These are phyloP conservation scores for Taphrina confusa DNA, from an alignment of 1,139 yeast species.

Conservation along the genomic window DNA sequence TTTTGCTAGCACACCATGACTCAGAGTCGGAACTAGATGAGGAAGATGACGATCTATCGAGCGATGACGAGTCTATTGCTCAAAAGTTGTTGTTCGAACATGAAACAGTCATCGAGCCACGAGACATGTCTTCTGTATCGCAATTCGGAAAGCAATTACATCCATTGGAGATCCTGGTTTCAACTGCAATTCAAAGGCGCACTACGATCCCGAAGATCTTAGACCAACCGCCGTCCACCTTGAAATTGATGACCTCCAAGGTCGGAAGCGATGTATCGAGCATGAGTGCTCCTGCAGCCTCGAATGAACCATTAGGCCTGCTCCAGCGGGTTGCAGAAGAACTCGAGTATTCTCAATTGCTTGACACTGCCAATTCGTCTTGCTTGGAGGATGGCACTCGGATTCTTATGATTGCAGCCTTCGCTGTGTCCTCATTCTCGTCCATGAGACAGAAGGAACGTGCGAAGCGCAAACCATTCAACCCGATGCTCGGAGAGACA, in stretches of 20 bases:
- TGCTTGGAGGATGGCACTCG: conserved; percentile 56
- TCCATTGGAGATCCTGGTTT: conserved; percentile 17
- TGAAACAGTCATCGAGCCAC: neutral
- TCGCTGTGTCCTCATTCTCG: conserved; percentile 75
- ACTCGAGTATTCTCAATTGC: conserved; percentile 69
- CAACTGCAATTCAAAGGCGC: conserved; percentile 56
- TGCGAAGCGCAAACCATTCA: conserved; percentile 82
- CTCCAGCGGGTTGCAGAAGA: conserved; percentile 77
- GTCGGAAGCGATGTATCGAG: conserved; percentile 88
- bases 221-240: conserved; percentile 75
- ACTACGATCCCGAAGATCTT: conserved; percentile 61
- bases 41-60: conserved; percentile 6
- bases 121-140: neutral
- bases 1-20: conserved; percentile 29
- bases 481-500: conserved; percentile 86
- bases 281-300: conserved; percentile 89
- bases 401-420: conserved; percentile 67
- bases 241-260: conserved; percentile 78
- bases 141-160: conserved; percentile 17
- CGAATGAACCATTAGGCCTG: conserved; percentile 86
- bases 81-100: neutral
- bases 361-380: conserved; percentile 60
- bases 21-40: neutral
- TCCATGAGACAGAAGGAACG: conserved; percentile 73
- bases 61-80: conserved; percentile 21